Conservation (phyloP, 441 rosid species). For the Erodium trifolium region DNA sequence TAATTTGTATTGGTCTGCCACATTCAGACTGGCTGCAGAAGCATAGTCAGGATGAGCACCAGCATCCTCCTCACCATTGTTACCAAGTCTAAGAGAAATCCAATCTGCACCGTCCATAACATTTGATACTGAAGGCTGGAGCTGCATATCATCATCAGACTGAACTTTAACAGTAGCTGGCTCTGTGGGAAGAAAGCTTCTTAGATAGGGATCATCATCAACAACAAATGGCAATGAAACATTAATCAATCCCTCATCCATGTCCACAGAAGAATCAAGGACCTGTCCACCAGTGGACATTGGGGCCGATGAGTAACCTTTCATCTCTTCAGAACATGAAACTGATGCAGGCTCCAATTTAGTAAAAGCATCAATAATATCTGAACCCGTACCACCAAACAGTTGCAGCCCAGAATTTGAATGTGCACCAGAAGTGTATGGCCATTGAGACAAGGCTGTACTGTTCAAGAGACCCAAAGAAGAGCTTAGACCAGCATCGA, state of each 20-base stretch:
- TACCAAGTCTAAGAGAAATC: slow-evolving; percentile 25
- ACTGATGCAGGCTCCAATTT: slow-evolving; percentile 18
- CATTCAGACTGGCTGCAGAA: slow-evolving; percentile 15
- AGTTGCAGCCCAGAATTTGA: slow-evolving; percentile 17
- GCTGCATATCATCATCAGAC: slow-evolving; percentile 5
- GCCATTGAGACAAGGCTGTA: slow-evolving; percentile 18
- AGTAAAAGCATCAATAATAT: slow-evolving; percentile 22
- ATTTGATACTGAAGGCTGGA: slow-evolving; percentile 8
- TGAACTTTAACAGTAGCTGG: slow-evolving; percentile 9
- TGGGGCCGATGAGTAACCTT: slow-evolving; percentile 15
- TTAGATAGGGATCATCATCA: slow-evolving; percentile 17
- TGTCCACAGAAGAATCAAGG: slow-evolving; percentile 16
- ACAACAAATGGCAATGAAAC: slow-evolving; percentile 15
- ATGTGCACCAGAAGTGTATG: slow-evolving; percentile 15
- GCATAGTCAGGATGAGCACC: slow-evolving; percentile 13
- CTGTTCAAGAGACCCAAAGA: slow-evolving; percentile 16
- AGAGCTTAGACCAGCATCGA: slow-evolving; percentile 14
- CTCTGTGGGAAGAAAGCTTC: slow-evolving; percentile 19
- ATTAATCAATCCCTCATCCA: slow-evolving; percentile 18
- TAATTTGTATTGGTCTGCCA: slow-evolving; percentile 11
- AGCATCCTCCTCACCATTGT: slow-evolving; percentile 8
- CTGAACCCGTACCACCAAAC: slow-evolving; percentile 19
- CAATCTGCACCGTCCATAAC: slow-evolving; percentile 18
- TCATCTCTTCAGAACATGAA: slow-evolving; percentile 18
- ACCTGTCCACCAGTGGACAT: slow-evolving; percentile 9